These are phyloP conservation scores for Erysimum cheiranthoides DNA, from an alignment of 345 rosid species.

Conservation along the genomic window DNA sequence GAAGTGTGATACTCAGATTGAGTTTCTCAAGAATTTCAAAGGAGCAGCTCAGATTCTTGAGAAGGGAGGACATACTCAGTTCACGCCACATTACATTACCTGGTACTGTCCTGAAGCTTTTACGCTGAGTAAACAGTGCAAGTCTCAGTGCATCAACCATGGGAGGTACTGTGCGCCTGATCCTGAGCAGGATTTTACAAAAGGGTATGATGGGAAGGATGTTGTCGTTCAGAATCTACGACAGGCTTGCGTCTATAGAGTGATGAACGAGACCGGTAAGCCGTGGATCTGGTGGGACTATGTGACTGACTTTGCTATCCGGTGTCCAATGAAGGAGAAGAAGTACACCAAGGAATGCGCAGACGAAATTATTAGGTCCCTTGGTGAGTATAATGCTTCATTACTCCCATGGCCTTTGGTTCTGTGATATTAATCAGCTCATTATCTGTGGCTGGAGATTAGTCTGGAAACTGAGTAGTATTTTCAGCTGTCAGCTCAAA, in stretches of 20 bases:
- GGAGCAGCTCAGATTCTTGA: slow-evolving; percentile 71
- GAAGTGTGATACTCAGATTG: slow-evolving; percentile 65
- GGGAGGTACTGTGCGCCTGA: slow-evolving; percentile 74
- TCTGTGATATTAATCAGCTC: not conserved
- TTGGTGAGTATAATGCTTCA: slow-evolving; percentile 49
- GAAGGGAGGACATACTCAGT: slow-evolving; percentile 66
- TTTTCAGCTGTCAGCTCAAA: not conserved
- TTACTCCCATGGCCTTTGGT: not conserved
- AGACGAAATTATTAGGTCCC: slow-evolving; percentile 55
- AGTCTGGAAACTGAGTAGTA: not conserved
- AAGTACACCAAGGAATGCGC: slow-evolving; percentile 69
- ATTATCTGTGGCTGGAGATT: not conserved
- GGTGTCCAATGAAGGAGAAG: slow-evolving; percentile 70
- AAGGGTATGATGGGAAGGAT: slow-evolving; percentile 70
- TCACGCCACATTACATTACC: slow-evolving; percentile 63
- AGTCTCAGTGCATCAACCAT: slow-evolving; percentile 70
- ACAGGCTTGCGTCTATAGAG: slow-evolving; percentile 62
- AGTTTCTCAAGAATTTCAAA: slow-evolving; percentile 64
- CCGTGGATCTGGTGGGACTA: slow-evolving; percentile 80
- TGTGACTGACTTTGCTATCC: slow-evolving; percentile 61
- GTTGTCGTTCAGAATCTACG: slow-evolving; percentile 63
- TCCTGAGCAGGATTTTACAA: slow-evolving; percentile 66
- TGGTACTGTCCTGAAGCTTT: slow-evolving; percentile 71
- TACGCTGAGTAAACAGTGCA: slow-evolving; percentile 62
- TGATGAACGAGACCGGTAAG: slow-evolving; percentile 58